Evolutionary conservation across 768 basidiomycete species (phyloP).

Genomic region (Termitomyces eurrhizus): DNA sequence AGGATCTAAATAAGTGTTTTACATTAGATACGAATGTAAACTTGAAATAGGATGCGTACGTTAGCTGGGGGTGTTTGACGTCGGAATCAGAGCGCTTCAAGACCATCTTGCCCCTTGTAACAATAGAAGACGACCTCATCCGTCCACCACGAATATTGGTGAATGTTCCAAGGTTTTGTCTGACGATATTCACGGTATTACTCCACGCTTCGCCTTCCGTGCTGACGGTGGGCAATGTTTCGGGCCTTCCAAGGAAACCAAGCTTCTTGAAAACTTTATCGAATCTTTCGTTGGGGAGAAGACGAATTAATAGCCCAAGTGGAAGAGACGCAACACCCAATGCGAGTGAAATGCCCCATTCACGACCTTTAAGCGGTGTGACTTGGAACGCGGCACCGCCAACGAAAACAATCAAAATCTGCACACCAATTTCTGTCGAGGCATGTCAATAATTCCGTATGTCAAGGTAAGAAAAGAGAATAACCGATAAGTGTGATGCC

Average conservation of each 20-base stretch:
- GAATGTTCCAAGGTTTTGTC: slow-evolving; percentile 85
- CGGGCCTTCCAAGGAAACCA: slow-evolving; percentile 59
- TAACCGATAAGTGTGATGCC: slow-evolving; percentile 80
- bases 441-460: background rate
- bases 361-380: slow-evolving; percentile 66
- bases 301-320: slow-evolving; percentile 76
- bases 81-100: slow-evolving; percentile 40
- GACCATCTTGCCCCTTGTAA: slow-evolving; percentile 73
- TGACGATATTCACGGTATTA: slow-evolving; percentile 74
- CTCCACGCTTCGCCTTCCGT: slow-evolving; percentile 69
- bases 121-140: slow-evolving; percentile 79
- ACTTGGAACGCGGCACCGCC: slow-evolving; percentile 93
- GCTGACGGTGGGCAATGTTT: slow-evolving; percentile 59
- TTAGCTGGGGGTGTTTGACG: slow-evolving; percentile 45
- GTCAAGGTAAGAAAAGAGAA: slow-evolving; percentile 20
- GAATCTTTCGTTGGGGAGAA: slow-evolving; percentile 77
- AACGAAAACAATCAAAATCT: slow-evolving; percentile 86
- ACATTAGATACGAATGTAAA: background rate
- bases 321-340: slow-evolving; percentile 87
- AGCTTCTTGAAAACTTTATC: slow-evolving; percentile 47
- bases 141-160: slow-evolving; percentile 85
- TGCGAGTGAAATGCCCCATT: slow-evolving; percentile 93
- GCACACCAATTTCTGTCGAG: slow-evolving; percentile 73
- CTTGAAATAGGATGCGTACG: slow-evolving; percentile 25
- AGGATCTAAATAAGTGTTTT: slow-evolving; percentile 21